Evolutionary conservation across 345 rosid genomes (phyloP), one percentile per base, ranked within the genome.

Genomic region (Salix viminalis): DNA sequence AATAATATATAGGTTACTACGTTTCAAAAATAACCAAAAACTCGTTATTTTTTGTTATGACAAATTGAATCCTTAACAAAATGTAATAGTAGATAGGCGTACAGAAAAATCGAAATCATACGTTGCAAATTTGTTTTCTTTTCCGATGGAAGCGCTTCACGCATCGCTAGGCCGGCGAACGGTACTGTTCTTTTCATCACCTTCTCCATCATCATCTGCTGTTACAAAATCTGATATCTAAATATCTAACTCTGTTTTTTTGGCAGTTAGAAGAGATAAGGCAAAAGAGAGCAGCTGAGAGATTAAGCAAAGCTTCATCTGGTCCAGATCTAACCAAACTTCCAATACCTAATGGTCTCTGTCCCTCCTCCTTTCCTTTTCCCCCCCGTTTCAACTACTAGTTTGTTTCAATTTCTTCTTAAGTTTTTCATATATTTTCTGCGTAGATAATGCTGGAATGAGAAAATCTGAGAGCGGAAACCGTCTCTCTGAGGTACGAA

Each of bases 91-190:
- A 56, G 62, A 56, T n/a, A n/a, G 62, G 24, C 23, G 41, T 13
- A 14, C 39, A 23, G 16, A 21, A 52, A 18, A 69, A 24, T 7
- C 41, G 39, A 39, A 56, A 41, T 46, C 70, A 8, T 44, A 30
- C 23, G 30, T 65, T 24, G 69, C 61, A 7, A 67, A 58, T 73
- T 24, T 26, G 62, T 37, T 21, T 30, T 70, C 66, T 71, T 58
- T 4, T 73, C 34, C 14, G 79, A 92, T 91, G 99, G 90, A 89
- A 32, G 66, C 90, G 72, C 96, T 76, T 66, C 99, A 93, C 71
- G 96, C 99, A 69, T 86, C 98, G 39, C 88, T 93, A 10, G 99
- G 97, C 69, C 98, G 99, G 74, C 90, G 99, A 82, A 92, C 99
- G 84, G 99, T 96, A 84, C 71, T 71, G 24, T 64, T 74, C 46